Conservation (phyloP, 2,329 filamentous ascomycete species). For the Fonsecaea erecta region DNA sequence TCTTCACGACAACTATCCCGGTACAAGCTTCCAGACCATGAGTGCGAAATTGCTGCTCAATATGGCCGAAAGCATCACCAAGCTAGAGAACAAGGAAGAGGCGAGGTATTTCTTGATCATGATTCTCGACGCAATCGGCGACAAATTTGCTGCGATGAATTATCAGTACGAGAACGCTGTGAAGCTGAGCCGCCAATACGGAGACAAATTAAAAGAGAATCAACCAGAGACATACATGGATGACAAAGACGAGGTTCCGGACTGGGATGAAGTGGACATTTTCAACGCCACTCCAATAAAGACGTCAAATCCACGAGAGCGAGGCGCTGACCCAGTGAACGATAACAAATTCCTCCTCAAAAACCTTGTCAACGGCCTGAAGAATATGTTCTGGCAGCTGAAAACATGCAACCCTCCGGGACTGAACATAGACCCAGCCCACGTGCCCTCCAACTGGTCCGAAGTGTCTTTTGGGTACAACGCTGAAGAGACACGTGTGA, state of each 20-base stretch:
- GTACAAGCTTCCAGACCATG: slow-evolving; percentile 99
- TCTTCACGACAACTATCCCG: slow-evolving; percentile 91
- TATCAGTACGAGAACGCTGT: slow-evolving; percentile 92
- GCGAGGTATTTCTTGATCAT: slow-evolving; percentile 94
- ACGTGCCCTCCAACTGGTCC: slow-evolving; percentile 86
- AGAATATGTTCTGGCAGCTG: slow-evolving; percentile 94
- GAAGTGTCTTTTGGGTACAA: slow-evolving; percentile 97
- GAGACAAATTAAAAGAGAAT: slow-evolving; percentile 66
- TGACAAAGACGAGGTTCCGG: slow-evolving; percentile 77
- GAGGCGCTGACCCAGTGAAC: slow-evolving; percentile 84
- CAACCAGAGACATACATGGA: slow-evolving; percentile 80
- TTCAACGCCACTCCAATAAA: slow-evolving; percentile 97
- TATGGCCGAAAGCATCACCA: slow-evolving; percentile 97
- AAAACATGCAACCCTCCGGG: slow-evolving; percentile 80
- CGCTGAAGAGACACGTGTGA: slow-evolving; percentile 93
- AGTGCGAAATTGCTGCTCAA: slow-evolving; percentile 95
- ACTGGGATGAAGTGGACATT: slow-evolving; percentile 98
- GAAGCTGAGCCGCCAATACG: slow-evolving; percentile 81
- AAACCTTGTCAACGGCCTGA: slow-evolving; percentile 92
- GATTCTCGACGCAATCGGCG: slow-evolving; percentile 96
- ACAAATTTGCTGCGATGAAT: slow-evolving; percentile 99
- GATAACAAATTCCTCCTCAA: slow-evolving; percentile 99
- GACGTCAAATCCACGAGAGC: slow-evolving; percentile 85
- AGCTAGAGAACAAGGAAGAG: slow-evolving; percentile 89
- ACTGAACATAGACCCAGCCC: slow-evolving; percentile 72